Percentiles rank a stretch among this genome's conserved stretches.
Evolutionary conservation across 1,284 basidiomycete genomes (phyloP).

Genomic region (Puccinia coronata): DNA sequence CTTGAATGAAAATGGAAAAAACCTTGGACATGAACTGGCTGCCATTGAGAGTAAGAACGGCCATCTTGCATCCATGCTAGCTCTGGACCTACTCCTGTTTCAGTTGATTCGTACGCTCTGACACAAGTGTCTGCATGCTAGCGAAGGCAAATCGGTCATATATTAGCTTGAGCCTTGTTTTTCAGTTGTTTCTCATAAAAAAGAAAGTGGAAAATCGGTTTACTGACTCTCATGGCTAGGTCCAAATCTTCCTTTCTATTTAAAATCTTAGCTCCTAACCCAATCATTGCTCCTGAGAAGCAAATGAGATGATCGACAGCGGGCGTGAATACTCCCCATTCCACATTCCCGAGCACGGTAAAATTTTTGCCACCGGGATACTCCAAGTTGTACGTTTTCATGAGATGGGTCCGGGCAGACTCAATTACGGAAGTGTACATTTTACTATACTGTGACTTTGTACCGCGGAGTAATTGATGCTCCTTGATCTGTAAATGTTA

Average conservation of each 20-base stretch:
- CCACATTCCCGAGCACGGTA: constrained; percentile 53
- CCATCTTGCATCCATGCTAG: constrained; percentile 53
- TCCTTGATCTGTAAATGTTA: constrained; percentile 52
- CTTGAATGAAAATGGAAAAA: background rate
- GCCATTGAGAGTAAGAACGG: background rate
- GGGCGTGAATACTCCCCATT: background rate
- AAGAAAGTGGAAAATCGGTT: constrained; percentile 1
- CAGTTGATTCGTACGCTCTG: constrained; percentile 61
- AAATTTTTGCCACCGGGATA: constrained; percentile 60
- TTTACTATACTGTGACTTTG: constrained; percentile 60
- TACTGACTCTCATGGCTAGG: constrained; percentile 49
- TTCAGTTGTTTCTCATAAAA: too few species aligned
- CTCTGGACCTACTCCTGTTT: constrained; percentile 58
- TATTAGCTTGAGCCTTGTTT: constrained; percentile 33
- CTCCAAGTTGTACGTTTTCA: constrained; percentile 58
- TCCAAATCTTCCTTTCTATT: constrained; percentile 60
- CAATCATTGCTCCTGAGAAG: constrained; percentile 65
- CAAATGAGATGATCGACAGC: constrained; percentile 61
- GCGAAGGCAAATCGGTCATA: constrained; percentile 54
- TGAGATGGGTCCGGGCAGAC: constrained; percentile 60
- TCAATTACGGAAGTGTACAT: constrained; percentile 63
- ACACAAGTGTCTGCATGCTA: constrained; percentile 62
- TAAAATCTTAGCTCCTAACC: constrained; percentile 63
- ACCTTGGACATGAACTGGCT: constrained; percentile 31
- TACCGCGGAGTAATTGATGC: constrained; percentile 62